These are phyloP conservation scores for Echeveria elegans DNA, from an alignment of 164 flowering plant species.

Conservation along the genomic window DNA sequence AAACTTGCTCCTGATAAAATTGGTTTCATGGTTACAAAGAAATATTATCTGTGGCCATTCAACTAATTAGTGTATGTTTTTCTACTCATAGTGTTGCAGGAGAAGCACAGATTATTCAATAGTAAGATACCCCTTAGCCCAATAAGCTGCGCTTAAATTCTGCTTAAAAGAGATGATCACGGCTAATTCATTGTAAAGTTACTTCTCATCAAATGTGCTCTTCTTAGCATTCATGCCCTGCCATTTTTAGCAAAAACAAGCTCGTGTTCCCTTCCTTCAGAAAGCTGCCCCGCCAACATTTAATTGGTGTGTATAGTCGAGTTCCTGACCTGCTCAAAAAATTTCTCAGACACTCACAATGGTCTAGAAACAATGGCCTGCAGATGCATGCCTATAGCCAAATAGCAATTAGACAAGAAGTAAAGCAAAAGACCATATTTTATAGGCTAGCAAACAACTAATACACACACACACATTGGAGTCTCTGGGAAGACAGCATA, in stretches of 20 bases:
- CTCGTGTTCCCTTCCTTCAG: background rate
- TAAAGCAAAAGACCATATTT: background rate
- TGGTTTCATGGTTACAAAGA: background rate
- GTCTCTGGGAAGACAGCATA: background rate
- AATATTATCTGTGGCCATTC: too few relatives aligned
- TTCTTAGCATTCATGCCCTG: background rate
- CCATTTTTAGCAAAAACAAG: background rate
- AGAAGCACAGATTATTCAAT: background rate
- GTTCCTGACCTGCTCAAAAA: background rate
- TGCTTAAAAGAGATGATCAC: background rate
- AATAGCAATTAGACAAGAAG: slow-evolving; percentile 6
- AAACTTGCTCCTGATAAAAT: background rate
- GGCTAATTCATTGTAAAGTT: background rate
- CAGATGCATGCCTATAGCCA: background rate
- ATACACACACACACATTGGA: background rate
- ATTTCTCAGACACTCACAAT: background rate
- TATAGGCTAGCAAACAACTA: slow-evolving; percentile 4
- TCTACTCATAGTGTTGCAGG: background rate
- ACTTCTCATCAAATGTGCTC: background rate
- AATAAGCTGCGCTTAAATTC: background rate
- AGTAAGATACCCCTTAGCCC: background rate
- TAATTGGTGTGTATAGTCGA: background rate
- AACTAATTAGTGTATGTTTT: too few relatives aligned
- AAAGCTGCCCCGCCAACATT: background rate
- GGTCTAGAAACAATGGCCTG: background rate